Base-by-base conservation (phyloP, 2,329 filamentous ascomycete genomes). In the Ambrosiella beaveri region DNA sequence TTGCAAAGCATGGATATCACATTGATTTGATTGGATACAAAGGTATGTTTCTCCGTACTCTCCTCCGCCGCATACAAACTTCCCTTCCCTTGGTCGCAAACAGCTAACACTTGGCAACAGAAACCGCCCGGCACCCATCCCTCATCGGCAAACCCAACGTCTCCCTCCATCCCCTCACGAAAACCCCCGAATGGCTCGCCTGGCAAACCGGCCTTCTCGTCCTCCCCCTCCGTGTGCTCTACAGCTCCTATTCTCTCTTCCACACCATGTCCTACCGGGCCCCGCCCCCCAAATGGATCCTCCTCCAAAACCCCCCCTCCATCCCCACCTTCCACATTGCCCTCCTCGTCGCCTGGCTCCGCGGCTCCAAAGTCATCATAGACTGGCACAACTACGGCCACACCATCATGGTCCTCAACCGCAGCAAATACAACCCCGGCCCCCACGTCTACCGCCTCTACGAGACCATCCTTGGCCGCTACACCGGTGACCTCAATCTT, bases 381-480 rank as follows among this genome's bases (percentile, higher is more conserved):
- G 93, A 98, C 73, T 98, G 93, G 93, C 93, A 98, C 74, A 98
- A 98, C 71, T 97, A 96, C 70, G 93, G 91, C 64, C 95, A 91
- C 76, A 91, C 88, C 7, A 95, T 98, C 64, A 80, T 98, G 2
- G 86, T 78, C 4, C 75, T 78, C 53, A 80, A 77, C 54, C 71
- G 74, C 27, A 75, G 79, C 45, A 62, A 71, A 1, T 69, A 67
- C 5, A 87, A 94, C 66, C 85, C 84, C 0, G 77, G 96, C n/a
- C 88, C 96, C 7, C 75, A 71, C 36, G 67, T 94, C 7, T 86
- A 91, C 27, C 82, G 81, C 62, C 75, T 76, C 66, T 96, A 96
- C 66, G 93, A 98, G 70, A 78, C 74, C 41, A 68, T 76, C 12
- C 80, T 95, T 45, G 85, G 86, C 54, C 78, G 78, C 37, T 73